Base-by-base conservation (phyloP, 306 rosid genomes). In the Gillenia trifoliata region DNA sequence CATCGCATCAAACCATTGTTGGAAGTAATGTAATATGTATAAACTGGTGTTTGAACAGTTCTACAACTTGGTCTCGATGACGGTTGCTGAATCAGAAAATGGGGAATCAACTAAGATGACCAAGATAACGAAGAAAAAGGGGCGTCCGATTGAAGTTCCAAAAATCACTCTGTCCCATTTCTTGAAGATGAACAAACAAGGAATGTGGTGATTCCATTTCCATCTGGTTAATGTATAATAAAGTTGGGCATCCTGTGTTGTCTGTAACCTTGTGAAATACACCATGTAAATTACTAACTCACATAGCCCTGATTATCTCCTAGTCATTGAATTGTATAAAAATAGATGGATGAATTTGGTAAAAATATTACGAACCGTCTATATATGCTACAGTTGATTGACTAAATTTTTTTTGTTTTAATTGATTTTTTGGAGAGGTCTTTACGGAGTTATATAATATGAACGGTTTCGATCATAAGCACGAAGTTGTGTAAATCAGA, bases 101-200 rank as follows among this genome's bases (percentile, higher is more conserved):
- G 41, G 23, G 15, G 76, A 81, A 52, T 65, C 85, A 2, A 50
- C 74, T 3, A 94, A 94, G 85, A 74, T 82, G 82, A 94, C 98
- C 1, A 86, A 45, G 80, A 89, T 91, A 79, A 85, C 86, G 68
- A 90, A 71, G 86, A 91, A 88, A 82, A 88, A 87, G 25, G 85
- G 50, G 76, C 80, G 86, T 66, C 73, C 76, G 40, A 82, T 86
- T 10, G 81, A 83, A 80, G 77, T 90, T 72, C 85, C 92, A 52
- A 91, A 74, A 6, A 86, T 88, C 80, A 86, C 89, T 11, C 77
- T 91, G n/a, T 63, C 90, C 78, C 89, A 88, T 77, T 91, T 84
- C 75, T 86, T 94, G 79, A 94, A 88, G 78, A 85, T 90, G 97
- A 80, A 94, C 73, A 94, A 87, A 88, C 91, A 87, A 86, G 97